Percentiles rank a stretch among this genome's conserved stretches.
Evolutionary conservation across 805 yeast genomes (phyloP).

Genomic region (Candida hungchunana): DNA sequence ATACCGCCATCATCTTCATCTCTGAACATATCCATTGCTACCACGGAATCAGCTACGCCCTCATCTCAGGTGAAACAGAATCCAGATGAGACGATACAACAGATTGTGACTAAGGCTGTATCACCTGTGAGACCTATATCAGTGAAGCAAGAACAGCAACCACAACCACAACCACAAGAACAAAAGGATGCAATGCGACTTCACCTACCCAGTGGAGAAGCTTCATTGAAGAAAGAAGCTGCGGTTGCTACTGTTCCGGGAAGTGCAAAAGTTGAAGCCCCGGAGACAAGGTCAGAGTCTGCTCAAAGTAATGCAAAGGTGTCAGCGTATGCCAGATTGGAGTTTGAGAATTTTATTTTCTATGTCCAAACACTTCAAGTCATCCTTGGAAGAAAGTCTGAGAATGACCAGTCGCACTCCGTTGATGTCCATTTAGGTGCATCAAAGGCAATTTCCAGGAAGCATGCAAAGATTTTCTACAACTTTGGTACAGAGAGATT

Average conservation of each 20-base stretch:
- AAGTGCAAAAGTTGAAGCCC: slow-evolving; percentile 7
- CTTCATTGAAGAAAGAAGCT: slow-evolving; percentile 9
- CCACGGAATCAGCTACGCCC: no score
- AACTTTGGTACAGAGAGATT: slow-evolving; percentile 95
- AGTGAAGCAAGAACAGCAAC: slow-evolving; percentile 4
- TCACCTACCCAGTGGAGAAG: not conserved
- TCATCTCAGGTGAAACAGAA: not conserved
- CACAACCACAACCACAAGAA: slow-evolving; percentile 1
- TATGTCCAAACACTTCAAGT: slow-evolving; percentile 96
- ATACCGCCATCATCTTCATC: no score
- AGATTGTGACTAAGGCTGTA: slow-evolving; percentile 4
- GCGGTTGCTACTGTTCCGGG: slow-evolving; percentile 18
- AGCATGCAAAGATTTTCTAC: slow-evolving; percentile 94
- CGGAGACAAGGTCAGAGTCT: slow-evolving; percentile 7
- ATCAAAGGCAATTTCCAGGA: slow-evolving; percentile 87
- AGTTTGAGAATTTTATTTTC: slow-evolving; percentile 89
- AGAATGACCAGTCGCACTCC: slow-evolving; percentile 59
- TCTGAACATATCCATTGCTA: no score
- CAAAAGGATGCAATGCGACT: not conserved
- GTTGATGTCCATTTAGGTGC: slow-evolving; percentile 92
- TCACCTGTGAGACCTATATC: slow-evolving; percentile 7
- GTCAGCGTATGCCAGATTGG: slow-evolving; percentile 64
- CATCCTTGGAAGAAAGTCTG: slow-evolving; percentile 84
- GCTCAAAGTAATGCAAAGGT: slow-evolving; percentile 30
- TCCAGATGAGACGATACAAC: slow-evolving; percentile 19